phyloP scores from a whole-genome alignment of 148 eudicot species.

The Rhododendron ovatum region DNA sequence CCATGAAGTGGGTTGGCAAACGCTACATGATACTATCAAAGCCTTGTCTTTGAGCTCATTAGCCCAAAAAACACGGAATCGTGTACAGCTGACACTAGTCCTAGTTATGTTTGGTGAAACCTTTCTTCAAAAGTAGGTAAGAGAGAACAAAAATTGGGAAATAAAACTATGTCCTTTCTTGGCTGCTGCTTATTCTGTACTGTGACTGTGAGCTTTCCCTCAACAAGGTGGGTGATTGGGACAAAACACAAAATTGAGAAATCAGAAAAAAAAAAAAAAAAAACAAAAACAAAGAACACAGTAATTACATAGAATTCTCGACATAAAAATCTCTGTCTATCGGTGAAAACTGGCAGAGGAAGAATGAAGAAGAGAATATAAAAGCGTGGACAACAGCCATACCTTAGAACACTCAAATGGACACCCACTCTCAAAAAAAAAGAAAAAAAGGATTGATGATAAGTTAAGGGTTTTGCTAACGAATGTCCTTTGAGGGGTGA shows the following conservation, averaged over 20 bases:
- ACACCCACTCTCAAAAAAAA: neutral
- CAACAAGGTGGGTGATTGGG: neutral
- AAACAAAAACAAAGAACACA: neutral
- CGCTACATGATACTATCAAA: neutral
- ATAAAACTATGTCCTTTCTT: neutral
- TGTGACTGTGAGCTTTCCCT: neutral
- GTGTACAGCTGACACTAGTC: neutral
- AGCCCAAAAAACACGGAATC: constrained; percentile 12
- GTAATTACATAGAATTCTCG: neutral
- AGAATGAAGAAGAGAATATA: neutral
- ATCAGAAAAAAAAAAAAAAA: neutral
- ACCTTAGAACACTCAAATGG: neutral
- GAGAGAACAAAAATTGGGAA: neutral
- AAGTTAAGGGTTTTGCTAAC: neutral
- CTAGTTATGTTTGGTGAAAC: neutral
- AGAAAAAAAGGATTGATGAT: neutral
- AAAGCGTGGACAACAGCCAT: neutral
- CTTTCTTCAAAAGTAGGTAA: neutral
- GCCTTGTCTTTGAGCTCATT: neutral
- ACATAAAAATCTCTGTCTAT: neutral
- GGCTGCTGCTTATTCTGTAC: neutral
- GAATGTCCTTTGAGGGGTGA: neutral
- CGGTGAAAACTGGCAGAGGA: neutral
- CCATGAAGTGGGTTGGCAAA: constrained; percentile 13
- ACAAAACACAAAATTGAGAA: neutral